Conservation (phyloP, 164 flowering plant species). For the Berberis thunbergii region DNA sequence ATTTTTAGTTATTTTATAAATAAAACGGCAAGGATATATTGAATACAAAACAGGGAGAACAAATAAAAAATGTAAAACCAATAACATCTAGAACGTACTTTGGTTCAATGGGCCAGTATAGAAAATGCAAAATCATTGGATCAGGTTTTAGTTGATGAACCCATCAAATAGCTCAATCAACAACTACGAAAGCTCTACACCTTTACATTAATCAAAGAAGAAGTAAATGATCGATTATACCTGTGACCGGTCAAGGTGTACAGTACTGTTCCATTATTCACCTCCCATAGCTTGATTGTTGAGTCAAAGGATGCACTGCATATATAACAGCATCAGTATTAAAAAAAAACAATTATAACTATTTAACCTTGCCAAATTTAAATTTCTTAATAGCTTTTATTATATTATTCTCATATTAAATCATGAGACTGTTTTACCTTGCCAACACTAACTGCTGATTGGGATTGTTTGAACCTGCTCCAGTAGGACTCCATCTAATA, state of each 20-base stretch:
- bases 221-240: constrained; percentile 18
- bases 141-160: background rate
- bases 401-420: background rate
- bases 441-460: constrained; percentile 77
- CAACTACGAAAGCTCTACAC: background rate
- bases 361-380: background rate
- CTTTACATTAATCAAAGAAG: background rate
- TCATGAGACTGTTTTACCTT: constrained; percentile 34
- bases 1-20: no score
- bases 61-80: no score
- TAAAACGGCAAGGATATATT: no score
- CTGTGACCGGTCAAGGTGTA: constrained; percentile 77
- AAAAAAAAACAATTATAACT: background rate
- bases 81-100: no score
- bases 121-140: no score
- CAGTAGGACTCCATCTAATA: constrained; percentile 96
- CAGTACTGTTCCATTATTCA: constrained; percentile 53
- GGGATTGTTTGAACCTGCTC: constrained; percentile 82
- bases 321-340: background rate
- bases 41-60: no score
- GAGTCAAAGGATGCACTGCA: constrained; percentile 94
- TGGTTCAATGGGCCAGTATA: no score
- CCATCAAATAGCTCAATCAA: background rate
- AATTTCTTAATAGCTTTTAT: background rate
- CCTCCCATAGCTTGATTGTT: constrained; percentile 90